Percentiles rank a stretch among this genome's conserved stretches.
phyloP scores from a whole-genome alignment of 108 stramenopile genomes.

The Cyclostephanos tholiformis region DNA sequence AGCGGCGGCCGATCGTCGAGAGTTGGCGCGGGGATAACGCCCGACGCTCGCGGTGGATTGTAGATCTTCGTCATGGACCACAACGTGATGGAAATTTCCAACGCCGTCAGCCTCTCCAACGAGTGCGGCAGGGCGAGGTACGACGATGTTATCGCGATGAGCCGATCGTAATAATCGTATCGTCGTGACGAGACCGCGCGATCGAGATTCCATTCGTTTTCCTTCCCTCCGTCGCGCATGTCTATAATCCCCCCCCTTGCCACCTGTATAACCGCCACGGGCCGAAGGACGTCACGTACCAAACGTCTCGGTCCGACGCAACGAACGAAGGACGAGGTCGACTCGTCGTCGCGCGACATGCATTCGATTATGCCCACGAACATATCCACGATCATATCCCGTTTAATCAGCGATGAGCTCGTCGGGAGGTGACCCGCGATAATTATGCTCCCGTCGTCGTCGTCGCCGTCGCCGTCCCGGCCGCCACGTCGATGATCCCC shows the following conservation, averaged over 20 bases:
- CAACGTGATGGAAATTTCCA: slow-evolving; percentile 32
- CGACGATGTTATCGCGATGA: slow-evolving; percentile 19
- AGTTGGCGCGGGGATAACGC: background rate
- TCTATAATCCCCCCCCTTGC: background rate
- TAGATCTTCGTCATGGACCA: slow-evolving; percentile 37
- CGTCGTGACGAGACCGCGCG: background rate
- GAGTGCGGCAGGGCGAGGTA: slow-evolving; percentile 35
- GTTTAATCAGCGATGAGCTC: background rate
- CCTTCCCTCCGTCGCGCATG: background rate
- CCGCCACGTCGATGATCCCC: slow-evolving; percentile 2
- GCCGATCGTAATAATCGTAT: background rate
- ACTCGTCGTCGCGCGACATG: slow-evolving; percentile 20
- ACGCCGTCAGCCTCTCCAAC: slow-evolving; percentile 26
- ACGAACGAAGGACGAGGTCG: slow-evolving; percentile 28
- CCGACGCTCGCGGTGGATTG: background rate
- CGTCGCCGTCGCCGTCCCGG: background rate
- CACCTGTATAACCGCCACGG: slow-evolving; percentile 8
- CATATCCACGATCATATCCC: background rate
- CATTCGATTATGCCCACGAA: slow-evolving; percentile 14
- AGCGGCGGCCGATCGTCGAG: background rate
- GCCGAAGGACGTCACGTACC: slow-evolving; percentile 24
- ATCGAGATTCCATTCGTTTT: background rate
- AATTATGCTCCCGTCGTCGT: background rate
- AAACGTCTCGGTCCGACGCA: slow-evolving; percentile 29
- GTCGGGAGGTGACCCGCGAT: slow-evolving; percentile 10